These are phyloP conservation scores for Eucalyptus curtisii DNA, from an alignment of 345 rosid genomes.

Conservation along the genomic window DNA sequence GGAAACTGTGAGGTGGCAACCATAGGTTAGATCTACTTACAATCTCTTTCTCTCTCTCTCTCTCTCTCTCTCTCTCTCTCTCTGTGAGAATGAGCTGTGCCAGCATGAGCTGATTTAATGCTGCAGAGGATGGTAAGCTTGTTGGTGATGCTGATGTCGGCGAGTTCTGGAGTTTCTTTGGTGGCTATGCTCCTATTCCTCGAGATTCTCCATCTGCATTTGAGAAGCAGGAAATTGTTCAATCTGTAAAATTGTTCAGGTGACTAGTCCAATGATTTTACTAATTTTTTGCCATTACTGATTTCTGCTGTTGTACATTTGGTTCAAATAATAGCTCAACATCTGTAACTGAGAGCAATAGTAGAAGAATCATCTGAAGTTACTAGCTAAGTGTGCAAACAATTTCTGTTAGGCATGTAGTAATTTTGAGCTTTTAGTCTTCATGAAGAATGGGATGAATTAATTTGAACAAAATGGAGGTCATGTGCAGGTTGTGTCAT, in stretches of 20 bases:
- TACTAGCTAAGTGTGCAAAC: background rate
- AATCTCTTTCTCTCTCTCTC: background rate
- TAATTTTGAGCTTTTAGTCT: background rate
- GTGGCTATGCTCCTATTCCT: conserved; percentile 81
- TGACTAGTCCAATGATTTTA: conserved; percentile 2
- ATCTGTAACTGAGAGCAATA: background rate
- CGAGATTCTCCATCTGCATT: conserved; percentile 27
- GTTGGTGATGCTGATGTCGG: conserved; percentile 80
- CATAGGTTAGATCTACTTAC: conserved; percentile 33
- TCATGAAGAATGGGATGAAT: background rate
- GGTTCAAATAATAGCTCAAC: background rate
- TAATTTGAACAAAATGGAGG: background rate
- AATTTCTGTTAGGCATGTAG: background rate
- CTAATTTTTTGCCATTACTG: background rate
- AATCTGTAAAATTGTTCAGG: conserved; percentile 47
- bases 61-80: background rate
- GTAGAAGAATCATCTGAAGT: background rate
- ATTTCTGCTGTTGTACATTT: background rate
- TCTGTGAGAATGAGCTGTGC: background rate
- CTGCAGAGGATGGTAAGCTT: conserved; percentile 82
- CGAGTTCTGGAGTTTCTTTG: conserved; percentile 90
- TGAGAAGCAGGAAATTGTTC: conserved; percentile 16
- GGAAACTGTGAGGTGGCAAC: conserved; percentile 77
- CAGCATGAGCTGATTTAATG: background rate
- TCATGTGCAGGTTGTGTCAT: background rate